Conservation (phyloP, 495 filamentous ascomycete species). For the Lepidopterella palustris region DNA sequence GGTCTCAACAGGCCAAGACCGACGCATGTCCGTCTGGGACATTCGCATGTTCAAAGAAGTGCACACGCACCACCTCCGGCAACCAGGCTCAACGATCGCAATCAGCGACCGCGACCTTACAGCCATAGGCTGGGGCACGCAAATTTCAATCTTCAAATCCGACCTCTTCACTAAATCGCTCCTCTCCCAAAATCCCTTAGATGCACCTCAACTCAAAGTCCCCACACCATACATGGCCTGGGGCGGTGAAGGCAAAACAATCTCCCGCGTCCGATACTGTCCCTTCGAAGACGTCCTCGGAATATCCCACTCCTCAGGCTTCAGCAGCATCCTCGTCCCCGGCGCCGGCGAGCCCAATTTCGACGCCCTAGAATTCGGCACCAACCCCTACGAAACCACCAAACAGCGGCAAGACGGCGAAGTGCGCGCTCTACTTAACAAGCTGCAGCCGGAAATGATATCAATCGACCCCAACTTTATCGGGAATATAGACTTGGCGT, state of each 20-base stretch:
- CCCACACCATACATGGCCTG: slow-evolving; percentile 88
- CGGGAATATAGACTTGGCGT: slow-evolving; percentile 73
- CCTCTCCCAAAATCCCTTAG: slow-evolving; percentile 42
- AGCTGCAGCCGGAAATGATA: slow-evolving; percentile 96
- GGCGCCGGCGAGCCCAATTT: slow-evolving; percentile 96
- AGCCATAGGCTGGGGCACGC: slow-evolving; percentile 87
- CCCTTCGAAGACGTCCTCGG: slow-evolving; percentile 92
- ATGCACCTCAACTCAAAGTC: slow-evolving; percentile 64
- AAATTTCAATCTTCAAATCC: slow-evolving; percentile 73
- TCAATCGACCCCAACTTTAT: slow-evolving; percentile 84
- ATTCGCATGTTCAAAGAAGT: slow-evolving; percentile 90
- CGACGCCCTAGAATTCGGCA: slow-evolving; percentile 67
- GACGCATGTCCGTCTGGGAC: slow-evolving; percentile 92
- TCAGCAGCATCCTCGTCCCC: slow-evolving; percentile 81
- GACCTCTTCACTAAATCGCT: slow-evolving; percentile 16
- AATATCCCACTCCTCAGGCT: slow-evolving; percentile 75
- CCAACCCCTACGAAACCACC: slow-evolving; percentile 92
- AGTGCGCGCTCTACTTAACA: slow-evolving; percentile 80
- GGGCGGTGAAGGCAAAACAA: slow-evolving; percentile 75
- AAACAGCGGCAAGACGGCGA: slow-evolving; percentile 93
- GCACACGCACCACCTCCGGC: slow-evolving; percentile 78
- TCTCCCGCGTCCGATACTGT: slow-evolving; percentile 83
- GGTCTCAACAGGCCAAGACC: slow-evolving; percentile 87
- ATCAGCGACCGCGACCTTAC: slow-evolving; percentile 85
- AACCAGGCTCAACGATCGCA: slow-evolving; percentile 74